Conservation (phyloP, 495 filamentous ascomycete genomes). For the Trichocladium uniseriatum region DNA sequence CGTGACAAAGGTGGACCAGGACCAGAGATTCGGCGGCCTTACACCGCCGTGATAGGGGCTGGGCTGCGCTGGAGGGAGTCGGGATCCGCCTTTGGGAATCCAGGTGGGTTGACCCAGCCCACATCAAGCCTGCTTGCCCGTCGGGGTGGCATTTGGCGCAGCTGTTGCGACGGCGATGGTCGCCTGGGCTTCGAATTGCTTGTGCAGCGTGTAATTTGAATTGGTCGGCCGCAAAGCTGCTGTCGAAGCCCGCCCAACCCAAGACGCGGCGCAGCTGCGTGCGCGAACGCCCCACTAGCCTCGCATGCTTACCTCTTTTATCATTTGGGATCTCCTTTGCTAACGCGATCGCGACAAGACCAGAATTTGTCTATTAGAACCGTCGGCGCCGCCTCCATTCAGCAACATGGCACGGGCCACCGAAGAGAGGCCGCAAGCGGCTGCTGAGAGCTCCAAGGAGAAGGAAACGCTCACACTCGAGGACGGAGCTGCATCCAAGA, state of each 20-base stretch:
- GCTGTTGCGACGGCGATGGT: not conserved
- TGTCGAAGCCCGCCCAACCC: not conserved
- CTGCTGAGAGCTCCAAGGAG: slow-evolving; percentile 38
- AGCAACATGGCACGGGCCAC: slow-evolving; percentile 32
- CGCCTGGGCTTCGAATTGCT: not conserved
- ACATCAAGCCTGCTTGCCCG: not conserved
- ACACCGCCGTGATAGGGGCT: slow-evolving; percentile 21
- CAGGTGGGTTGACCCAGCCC: slow-evolving; percentile 12
- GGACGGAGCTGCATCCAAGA: slow-evolving; percentile 41
- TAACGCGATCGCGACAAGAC: not conserved
- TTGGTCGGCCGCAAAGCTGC: not conserved
- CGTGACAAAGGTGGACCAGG: slow-evolving; percentile 8
- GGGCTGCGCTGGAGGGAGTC: slow-evolving; percentile 11
- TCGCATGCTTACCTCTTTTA: not conserved
- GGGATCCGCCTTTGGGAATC: slow-evolving; percentile 3
- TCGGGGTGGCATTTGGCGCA: not conserved
- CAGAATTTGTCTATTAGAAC: not conserved
- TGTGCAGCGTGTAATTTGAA: not conserved
- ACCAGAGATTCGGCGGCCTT: slow-evolving; percentile 17
- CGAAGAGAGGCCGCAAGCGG: slow-evolving; percentile 27
- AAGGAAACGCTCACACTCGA: slow-evolving; percentile 37
- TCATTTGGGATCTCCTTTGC: not conserved
- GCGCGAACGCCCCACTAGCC: not conserved
- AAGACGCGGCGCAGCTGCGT: not conserved
- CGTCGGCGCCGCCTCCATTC: slow-evolving; percentile 1